Percentiles rank a stretch among this genome's conserved stretches.
Evolutionary conservation across 768 basidiomycete genomes (phyloP).

Genomic region (Phlegmacium glaucopus): DNA sequence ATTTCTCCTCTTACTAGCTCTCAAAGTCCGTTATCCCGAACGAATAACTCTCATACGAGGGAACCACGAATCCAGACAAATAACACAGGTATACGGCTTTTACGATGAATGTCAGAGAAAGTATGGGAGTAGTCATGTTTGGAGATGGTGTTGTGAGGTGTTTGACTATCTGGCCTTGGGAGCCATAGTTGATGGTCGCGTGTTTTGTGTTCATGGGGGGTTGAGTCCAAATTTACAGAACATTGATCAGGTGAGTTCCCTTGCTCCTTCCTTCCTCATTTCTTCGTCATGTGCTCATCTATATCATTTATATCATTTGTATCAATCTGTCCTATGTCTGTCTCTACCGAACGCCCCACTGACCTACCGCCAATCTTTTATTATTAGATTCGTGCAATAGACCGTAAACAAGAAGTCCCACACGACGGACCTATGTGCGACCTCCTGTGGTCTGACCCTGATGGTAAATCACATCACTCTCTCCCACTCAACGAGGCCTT

Average conservation of each 20-base stretch:
- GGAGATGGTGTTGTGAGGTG: conserved; percentile 98
- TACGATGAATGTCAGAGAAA: conserved; percentile 97
- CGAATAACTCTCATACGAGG: conserved; percentile 96
- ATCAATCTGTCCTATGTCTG: neutral
- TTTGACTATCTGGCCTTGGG: conserved; percentile 96
- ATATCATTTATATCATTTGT: neutral
- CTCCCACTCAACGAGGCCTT: conserved; percentile 3
- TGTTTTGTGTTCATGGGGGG: conserved; percentile 97
- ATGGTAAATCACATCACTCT: conserved; percentile 54
- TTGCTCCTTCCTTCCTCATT: conserved; percentile 2
- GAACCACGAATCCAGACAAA: conserved; percentile 97
- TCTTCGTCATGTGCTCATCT: neutral
- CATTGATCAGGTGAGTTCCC: conserved; percentile 76
- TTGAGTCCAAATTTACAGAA: conserved; percentile 83
- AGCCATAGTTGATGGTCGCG: conserved; percentile 94
- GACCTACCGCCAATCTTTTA: neutral
- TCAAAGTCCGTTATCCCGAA: conserved; percentile 97
- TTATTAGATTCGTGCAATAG: conserved; percentile 86
- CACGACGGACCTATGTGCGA: conserved; percentile 99
- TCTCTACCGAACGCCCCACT: neutral
- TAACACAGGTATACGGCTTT: conserved; percentile 94
- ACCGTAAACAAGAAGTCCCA: conserved; percentile 95
- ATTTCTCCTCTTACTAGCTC: conserved; percentile 87
- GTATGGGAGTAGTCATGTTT: conserved; percentile 91
- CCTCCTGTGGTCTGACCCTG: conserved; percentile 98